phyloP scores from a whole-genome alignment of 176 grass and related monocot genomes.

The Hyparrhenia diplandra region DNA sequence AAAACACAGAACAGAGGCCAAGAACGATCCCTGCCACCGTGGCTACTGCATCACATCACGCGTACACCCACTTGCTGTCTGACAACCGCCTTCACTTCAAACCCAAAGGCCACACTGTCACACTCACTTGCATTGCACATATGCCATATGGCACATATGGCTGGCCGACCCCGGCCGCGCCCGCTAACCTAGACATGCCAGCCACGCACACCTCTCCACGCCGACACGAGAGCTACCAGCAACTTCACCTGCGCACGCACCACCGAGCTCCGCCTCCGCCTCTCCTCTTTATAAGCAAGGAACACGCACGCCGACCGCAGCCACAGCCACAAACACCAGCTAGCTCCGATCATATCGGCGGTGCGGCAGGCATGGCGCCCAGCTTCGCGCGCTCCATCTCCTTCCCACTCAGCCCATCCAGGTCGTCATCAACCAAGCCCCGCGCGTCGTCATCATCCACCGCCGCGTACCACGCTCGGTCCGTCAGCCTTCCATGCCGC shows the following conservation, averaged over 20 bases:
- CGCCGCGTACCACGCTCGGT: slow-evolving; percentile 28
- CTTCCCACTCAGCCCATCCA: slow-evolving; percentile 52
- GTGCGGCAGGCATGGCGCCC: slow-evolving; percentile 35
- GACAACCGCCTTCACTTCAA: too few species aligned
- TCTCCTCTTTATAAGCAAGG: slow-evolving; percentile 1
- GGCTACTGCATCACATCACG: neutral
- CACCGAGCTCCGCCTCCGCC: neutral
- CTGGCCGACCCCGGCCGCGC: neutral
- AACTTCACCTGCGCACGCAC: too few species aligned
- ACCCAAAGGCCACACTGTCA: too few species aligned
- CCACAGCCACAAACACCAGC: neutral
- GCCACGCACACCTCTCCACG: neutral
- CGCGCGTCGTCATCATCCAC: neutral
- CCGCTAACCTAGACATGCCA: neutral
- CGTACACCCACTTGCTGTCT: neutral
- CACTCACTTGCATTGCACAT: too few species aligned
- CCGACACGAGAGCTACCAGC: neutral
- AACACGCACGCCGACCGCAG: neutral
- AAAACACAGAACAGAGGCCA: slow-evolving; percentile 16
- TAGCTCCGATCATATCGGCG: neutral
- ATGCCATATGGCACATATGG: too few species aligned
- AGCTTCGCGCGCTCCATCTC: slow-evolving; percentile 71
- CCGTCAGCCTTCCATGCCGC: slow-evolving; percentile 56
- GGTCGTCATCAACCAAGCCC: slow-evolving; percentile 12
- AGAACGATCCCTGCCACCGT: slow-evolving; percentile 22